Base-by-base conservation (phyloP, 1,139 yeast genomes). In the Kluyveromyces marxianus region DNA sequence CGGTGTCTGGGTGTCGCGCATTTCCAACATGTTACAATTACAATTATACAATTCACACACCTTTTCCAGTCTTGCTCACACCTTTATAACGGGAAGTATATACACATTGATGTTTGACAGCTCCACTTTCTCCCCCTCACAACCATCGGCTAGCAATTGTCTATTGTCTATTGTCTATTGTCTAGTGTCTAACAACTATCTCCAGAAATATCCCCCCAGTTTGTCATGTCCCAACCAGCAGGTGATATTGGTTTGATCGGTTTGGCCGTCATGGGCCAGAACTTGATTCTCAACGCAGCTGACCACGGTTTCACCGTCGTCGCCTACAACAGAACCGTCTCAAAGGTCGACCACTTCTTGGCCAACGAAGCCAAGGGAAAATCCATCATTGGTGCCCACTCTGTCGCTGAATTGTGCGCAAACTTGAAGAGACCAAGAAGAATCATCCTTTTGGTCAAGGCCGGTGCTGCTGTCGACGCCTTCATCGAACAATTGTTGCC, bases 251-350 rank as follows among this genome's bases (percentile, higher is more conserved):
- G 97, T 72, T 87, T 92, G 72, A 90, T 92, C 67, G 98, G 98
- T 69, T 81, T 92, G 81, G 98, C 98, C 84, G 98, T 92, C 61
- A 92, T 92, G 98, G 98, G 98, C 72, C 97, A 90, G 72, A 92
- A 92, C 81, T 77, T 92, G 79, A 88, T 92, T 71, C 80, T 92
- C 62, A 92, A 92, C 73, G 95, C 94, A 65, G 97, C 97, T 60
- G 98, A 92, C 77, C 95, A 92, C 74, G 97, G 97, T 49, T 86
- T 75, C 74, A 87, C 95, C 58, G 98, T 92, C 62, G 96, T 88
- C 62, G 97, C 97, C 53, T 92, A 80, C 84, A 92, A 92, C 92
- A 87, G 98, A 81, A 90, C 97, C 53, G 89, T 83, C 50, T 71
- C 95, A 48, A 92, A 89, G 76, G 98, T 92, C 59, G 97, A 92